These are phyloP conservation scores for Ramularia endophylla DNA, from an alignment of 2,329 filamentous ascomycete genomes.

Conservation along the genomic window DNA sequence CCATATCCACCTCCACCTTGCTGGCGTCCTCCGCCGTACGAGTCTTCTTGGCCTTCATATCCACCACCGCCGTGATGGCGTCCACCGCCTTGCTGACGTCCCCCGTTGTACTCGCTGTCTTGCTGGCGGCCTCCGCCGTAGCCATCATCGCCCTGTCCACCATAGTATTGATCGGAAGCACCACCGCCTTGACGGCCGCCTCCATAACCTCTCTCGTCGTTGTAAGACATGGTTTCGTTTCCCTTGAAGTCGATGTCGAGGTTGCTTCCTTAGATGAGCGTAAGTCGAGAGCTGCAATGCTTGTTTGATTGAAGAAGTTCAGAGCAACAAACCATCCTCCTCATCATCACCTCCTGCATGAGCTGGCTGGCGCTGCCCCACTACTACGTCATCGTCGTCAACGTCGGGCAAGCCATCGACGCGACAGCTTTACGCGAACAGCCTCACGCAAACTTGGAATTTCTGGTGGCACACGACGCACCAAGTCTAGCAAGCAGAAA, in stretches of 20 bases:
- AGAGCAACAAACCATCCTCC: no score
- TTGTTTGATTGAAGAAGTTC: no score
- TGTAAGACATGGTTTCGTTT: conserved; percentile 22
- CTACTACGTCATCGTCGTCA: neutral
- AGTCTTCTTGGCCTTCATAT: neutral
- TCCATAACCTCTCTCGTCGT: conserved; percentile 20
- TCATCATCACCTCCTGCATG: no score
- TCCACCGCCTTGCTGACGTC: conserved; percentile 5
- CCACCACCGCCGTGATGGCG: conserved; percentile 9
- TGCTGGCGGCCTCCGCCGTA: conserved; percentile 7
- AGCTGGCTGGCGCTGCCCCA: no score
- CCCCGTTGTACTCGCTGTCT: no score
- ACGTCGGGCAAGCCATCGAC: neutral
- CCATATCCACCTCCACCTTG: conserved; percentile 6
- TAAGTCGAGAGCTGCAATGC: no score
- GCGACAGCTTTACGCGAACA: neutral
- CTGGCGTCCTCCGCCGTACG: conserved; percentile 8
- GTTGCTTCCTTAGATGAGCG: no score
- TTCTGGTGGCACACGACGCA: no score
- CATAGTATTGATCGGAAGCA: conserved; percentile 10
- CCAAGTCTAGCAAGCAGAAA: no score
- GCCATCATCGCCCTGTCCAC: conserved; percentile 15
- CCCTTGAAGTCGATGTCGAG: no score
- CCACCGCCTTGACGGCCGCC: conserved; percentile 10
- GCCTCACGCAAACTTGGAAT: neutral